Percentiles rank a stretch among this genome's conserved stretches.
phyloP scores from a whole-genome alignment of 176 grass and related monocot species.

The Phoenix dactylifera region DNA sequence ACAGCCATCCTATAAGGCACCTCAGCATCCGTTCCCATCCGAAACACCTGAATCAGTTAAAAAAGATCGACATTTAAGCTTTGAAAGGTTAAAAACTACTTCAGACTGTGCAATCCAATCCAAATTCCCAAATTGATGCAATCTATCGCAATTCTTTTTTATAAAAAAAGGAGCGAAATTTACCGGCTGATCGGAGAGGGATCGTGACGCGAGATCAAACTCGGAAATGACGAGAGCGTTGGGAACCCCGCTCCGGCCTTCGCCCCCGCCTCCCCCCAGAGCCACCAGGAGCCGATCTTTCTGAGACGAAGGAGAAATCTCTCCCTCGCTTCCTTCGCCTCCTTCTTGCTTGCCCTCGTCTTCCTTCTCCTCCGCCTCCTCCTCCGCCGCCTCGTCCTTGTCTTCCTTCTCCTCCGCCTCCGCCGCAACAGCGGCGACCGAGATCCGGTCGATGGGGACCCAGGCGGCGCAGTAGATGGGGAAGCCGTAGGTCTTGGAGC shows the following conservation, averaged over 20 bases:
- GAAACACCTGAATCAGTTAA: constrained; percentile 40
- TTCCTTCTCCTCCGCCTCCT: neutral
- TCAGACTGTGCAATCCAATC: neutral
- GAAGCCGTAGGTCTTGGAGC: constrained; percentile 64
- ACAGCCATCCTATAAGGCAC: constrained; percentile 88
- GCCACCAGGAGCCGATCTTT: constrained; percentile 20
- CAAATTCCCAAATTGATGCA: constrained; percentile 3
- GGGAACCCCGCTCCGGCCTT: constrained; percentile 73
- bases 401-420: neutral
- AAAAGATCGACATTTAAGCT: neutral
- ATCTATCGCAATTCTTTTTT: no score
- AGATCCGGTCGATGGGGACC: constrained; percentile 62
- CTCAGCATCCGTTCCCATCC: constrained; percentile 41
- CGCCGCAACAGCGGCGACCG: constrained; percentile 8
- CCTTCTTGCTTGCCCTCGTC: neutral
- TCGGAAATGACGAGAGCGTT: constrained; percentile 56
- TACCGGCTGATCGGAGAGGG: constrained; percentile 56
- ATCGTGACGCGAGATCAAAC: constrained; percentile 22
- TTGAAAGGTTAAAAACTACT: neutral
- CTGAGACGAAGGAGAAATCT: neutral
- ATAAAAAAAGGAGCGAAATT: constrained; percentile 1
- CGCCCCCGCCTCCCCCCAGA: constrained; percentile 81
- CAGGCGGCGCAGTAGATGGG: constrained; percentile 88
- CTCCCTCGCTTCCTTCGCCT: neutral
- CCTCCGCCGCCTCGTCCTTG: neutral